Evolutionary conservation across 768 basidiomycete species (phyloP), one percentile per base, ranked within the genome.

Genomic region (Sporobolomyces pararoseus): DNA sequence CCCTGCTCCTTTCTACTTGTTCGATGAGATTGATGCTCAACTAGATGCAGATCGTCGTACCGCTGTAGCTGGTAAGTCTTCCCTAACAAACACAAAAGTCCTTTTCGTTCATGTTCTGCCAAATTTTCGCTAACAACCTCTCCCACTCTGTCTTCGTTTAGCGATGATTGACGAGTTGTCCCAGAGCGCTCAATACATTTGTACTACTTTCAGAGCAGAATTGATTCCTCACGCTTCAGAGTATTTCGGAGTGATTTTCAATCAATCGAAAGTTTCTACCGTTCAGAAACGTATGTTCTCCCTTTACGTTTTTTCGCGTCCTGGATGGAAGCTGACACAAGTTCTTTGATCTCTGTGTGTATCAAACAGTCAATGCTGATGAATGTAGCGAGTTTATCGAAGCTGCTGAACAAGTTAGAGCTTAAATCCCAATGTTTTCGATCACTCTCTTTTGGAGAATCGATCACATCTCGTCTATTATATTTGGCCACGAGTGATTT

Each of bases 11-110:
- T 99, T 99, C 82, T 98, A 98, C 80, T 84, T 99, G n/a, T 98
- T 99, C 76, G 96, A 99, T 78, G 96, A 98, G 88, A 98, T 99
- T 77, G 96, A 99, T 77, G 96, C 96, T 62, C 97, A 97, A 76
- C 83, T 99, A 54, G 95, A 97, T 75, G 93, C 94, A 7, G 93
- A 98, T 81, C 96, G 97, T 70, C 90, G 95, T 32, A 96, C 95
- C 13, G 92, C 95, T 17, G 95, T 98, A 27, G 91, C 95, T 7
- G 84, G 94, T 94, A 76, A 78, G 90, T 81, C 6, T 39, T 25
- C 5, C 16, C 32, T 47, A n/a, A n/a, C n/a, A n/a, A n/a, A n/a
- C n/a, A n/a, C n/a, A n/a, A n/a, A n/a, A n/a, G n/a, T 7, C 47
- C n/a, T 35, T 19, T n/a, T 9, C 19, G 21, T 2, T 42, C 39